These are phyloP conservation scores for Cordyceps pruinosa DNA, from an alignment of 2,329 filamentous ascomycete genomes.

Conservation along the genomic window DNA sequence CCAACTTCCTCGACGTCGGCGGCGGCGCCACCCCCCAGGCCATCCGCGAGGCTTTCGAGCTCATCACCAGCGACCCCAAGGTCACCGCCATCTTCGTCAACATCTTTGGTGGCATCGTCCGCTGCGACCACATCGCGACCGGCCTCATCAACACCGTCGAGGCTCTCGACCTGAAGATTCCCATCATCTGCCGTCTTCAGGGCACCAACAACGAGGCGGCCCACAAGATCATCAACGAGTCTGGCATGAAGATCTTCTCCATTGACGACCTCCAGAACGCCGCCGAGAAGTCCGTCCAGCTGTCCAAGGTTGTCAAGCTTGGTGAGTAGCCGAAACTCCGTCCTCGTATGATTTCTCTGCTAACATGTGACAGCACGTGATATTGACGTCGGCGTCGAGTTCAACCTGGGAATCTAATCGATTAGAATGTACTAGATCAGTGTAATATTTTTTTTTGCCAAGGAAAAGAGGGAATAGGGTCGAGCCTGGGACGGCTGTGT, in stretches of 20 bases:
- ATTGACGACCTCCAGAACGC: constrained; percentile 97
- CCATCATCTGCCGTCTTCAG: constrained; percentile 94
- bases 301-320: constrained; percentile 99
- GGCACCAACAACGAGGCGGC: constrained; percentile 97
- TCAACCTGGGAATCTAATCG: constrained; percentile 82
- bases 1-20: constrained; percentile 98
- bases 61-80: constrained; percentile 97
- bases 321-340: constrained; percentile 44
- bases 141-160: constrained; percentile 93
- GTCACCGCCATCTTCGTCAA: constrained; percentile 99
- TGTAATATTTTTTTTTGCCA: constrained; percentile 15
- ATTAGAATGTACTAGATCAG: constrained; percentile 12
- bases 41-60: constrained; percentile 95
- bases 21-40: constrained; percentile 94
- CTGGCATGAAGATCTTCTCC: constrained; percentile 98
- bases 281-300: constrained; percentile 96
- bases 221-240: constrained; percentile 90
- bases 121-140: constrained; percentile 94
- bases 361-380: constrained; percentile 60
- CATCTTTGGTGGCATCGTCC: constrained; percentile 98
- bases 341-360: background rate
- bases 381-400: constrained; percentile 95
- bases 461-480: constrained; percentile 8
- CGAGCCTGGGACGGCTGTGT: constrained; percentile 7
- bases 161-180: constrained; percentile 89